Evolutionary conservation across 179 eudicot species (phyloP).

Genomic region (Camellia oleifera): DNA sequence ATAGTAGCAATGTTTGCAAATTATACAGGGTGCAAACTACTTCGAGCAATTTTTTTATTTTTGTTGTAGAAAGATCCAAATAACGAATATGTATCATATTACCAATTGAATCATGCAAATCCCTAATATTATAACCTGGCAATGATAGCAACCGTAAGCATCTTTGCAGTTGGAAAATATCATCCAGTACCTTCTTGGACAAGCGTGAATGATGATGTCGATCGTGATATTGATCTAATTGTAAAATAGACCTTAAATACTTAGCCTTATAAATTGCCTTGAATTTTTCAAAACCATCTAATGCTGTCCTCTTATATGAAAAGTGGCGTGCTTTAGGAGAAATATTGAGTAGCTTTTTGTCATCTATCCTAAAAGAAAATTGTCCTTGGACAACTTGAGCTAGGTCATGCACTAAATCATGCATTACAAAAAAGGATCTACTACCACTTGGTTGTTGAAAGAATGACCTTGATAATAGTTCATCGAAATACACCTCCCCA

Average conservation of each 20-base stretch:
- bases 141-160: constrained; percentile 17
- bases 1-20: not conserved
- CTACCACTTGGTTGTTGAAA: not conserved
- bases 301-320: not conserved
- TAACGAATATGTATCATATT: constrained; percentile 17
- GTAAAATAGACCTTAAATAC: constrained; percentile 17
- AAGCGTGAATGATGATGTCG: not conserved
- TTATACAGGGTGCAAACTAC: constrained; percentile 18
- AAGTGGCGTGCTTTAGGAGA: not conserved
- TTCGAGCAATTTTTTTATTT: constrained; percentile 9
- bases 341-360: not conserved
- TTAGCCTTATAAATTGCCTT: not conserved
- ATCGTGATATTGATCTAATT: not conserved
- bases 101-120: constrained; percentile 12
- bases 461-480: not conserved
- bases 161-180: not conserved
- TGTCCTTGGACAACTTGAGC: constrained; percentile 9
- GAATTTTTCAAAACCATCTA: not conserved
- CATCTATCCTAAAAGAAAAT: not conserved
- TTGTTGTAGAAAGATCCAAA: constrained; percentile 17
- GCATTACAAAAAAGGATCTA: constrained; percentile 22
- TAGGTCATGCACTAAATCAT: constrained; percentile 24
- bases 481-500: not conserved
- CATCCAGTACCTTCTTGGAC: not conserved
- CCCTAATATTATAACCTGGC: not conserved